A percentile compares a stretch with the other conserved stretches of the same genome.
These are phyloP conservation scores for Chiua virens DNA, from an alignment of 768 basidiomycete species.

Conservation along the genomic window DNA sequence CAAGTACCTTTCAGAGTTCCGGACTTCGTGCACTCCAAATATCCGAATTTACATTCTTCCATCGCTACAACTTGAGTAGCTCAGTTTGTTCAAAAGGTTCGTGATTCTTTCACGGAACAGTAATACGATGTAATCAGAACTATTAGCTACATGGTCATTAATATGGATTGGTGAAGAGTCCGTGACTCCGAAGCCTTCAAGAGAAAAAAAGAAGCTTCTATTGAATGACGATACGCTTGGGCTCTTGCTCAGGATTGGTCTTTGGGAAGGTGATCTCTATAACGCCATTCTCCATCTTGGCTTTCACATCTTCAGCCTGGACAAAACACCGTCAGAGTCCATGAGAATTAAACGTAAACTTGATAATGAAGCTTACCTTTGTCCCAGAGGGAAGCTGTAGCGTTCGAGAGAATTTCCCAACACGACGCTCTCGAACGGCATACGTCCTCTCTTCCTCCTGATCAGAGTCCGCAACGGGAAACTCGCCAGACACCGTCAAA, in stretches of 20 bases:
- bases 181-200: no score
- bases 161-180: no score
- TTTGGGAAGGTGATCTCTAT: slow-evolving; percentile 50
- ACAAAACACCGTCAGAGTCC: not conserved
- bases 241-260: slow-evolving; percentile 37
- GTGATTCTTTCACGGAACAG: no score
- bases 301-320: slow-evolving; percentile 47
- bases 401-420: slow-evolving; percentile 46
- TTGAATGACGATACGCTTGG: slow-evolving; percentile 38
- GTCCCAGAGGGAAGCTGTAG: slow-evolving; percentile 47
- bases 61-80: no score
- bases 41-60: no score
- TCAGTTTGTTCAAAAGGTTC: no score
- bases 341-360: not conserved
- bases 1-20: no score
- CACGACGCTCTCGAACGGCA: slow-evolving; percentile 43
- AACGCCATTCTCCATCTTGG: slow-evolving; percentile 47
- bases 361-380: slow-evolving; percentile 33
- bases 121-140: no score
- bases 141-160: no score
- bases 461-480: slow-evolving; percentile 19
- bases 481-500: slow-evolving; percentile 50
- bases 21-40: no score
- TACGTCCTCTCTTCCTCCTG: slow-evolving; percentile 40
- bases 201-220: not conserved